A percentile compares a stretch with the other conserved stretches of the same genome.
These are phyloP conservation scores for Asterochloris sp. DNA, from an alignment of 139 green algal genomes.

Conservation along the genomic window DNA sequence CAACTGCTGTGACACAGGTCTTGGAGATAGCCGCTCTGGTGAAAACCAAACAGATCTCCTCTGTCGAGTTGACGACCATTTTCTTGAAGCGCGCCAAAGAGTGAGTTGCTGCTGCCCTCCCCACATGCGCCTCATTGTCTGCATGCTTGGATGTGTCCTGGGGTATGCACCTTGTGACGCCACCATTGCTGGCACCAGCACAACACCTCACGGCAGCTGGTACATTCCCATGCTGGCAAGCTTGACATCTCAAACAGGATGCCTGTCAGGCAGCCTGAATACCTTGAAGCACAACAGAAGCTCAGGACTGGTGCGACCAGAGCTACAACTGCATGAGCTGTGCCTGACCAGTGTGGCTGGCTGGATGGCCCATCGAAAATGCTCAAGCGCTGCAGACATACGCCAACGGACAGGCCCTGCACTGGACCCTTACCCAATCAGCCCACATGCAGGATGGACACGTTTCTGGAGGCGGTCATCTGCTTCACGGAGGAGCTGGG, in stretches of 20 bases:
- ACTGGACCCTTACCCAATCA: neutral
- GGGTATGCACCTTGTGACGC: neutral
- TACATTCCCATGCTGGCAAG: neutral
- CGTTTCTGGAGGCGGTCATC: constrained; percentile 23
- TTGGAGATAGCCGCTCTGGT: constrained; percentile 20
- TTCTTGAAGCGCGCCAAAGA: constrained; percentile 14
- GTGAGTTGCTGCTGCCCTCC: neutral
- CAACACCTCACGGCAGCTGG: no score
- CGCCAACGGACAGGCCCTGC: neutral
- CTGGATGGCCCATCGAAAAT: neutral
- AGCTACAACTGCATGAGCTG: no score
- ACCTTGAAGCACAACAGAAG: neutral
- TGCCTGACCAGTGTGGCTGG: no score
- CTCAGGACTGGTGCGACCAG: neutral
- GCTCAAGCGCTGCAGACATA: no score
- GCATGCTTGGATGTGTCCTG: no score
- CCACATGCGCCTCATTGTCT: no score
- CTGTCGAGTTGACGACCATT: constrained; percentile 14
- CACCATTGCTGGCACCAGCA: no score
- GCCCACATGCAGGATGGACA: constrained; percentile 20
- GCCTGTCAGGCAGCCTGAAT: neutral
- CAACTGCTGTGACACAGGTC: constrained; percentile 1
- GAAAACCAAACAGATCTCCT: constrained; percentile 4
- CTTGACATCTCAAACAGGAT: neutral
- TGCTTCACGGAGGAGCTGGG: constrained; percentile 27